Evolutionary conservation across 306 rosid genomes (phyloP), one percentile per base, ranked within the genome.

Genomic region (Ceratonia siliqua): DNA sequence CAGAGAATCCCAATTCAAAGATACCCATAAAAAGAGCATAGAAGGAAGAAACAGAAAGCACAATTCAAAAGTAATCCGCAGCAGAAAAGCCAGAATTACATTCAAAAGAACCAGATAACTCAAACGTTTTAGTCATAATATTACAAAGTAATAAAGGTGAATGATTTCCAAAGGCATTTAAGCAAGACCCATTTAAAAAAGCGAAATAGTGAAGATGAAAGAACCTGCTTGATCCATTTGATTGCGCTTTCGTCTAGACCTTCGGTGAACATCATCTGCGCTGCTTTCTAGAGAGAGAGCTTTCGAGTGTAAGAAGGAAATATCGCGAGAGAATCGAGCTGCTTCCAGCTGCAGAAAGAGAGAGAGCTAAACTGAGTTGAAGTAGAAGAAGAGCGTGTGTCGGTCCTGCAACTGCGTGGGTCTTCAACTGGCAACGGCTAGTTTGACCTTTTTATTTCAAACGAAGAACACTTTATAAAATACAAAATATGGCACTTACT

Each of bases 231-330:
- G 81, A 94, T 84, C 99, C 99, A 94, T 72, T 87, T 73, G 69
- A 94, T 86, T 0, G 99, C 98, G 73, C 35, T 90, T 77, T 94
- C 97, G 75, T 94, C 99, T 0, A 94, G 91, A 36, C 99, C 99
- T 79, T 94, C 87, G 0, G 96, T 90, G 88, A 94, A 94, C 99
- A 91, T 94, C 53, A 36, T 79, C 11, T 0, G 2, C 2, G 17
- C 8, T 17, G 33, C 4, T 41, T 72, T 36, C 22, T 22, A 12
- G 45, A 62, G 50, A 59, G 46, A 41, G 66, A 68, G 38, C 4
- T 12, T 53, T 24, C 35, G 32, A 68, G 11, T 14, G 22, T 1
- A 27, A 35, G 21, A 22, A 5, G 28, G 21, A 4, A 1, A 43
- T 38, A 61, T 6, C 8, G 36, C 2, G 42, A 63, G 59, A 52